phyloP scores from a whole-genome alignment of 306 rosid species.

The Lagenaria siceraria region DNA sequence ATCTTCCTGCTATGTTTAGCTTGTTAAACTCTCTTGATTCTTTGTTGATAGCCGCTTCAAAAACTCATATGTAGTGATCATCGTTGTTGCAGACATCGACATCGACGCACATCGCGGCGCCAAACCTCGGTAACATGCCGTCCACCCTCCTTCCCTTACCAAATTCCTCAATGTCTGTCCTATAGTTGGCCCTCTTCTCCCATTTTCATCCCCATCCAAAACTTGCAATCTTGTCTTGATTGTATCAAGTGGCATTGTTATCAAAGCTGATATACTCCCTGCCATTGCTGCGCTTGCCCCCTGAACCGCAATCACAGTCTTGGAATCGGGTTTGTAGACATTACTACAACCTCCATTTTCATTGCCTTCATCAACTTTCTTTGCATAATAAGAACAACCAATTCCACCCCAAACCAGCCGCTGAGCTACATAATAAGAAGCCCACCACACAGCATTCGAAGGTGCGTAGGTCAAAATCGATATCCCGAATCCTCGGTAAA shows the following conservation, averaged over 20 bases:
- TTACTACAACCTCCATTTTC: conserved; percentile 12
- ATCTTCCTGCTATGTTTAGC: neutral
- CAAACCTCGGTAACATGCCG: conserved; percentile 78
- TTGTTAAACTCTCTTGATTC: conserved; percentile 32
- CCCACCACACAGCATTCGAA: conserved; percentile 93
- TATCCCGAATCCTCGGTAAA: conserved; percentile 77
- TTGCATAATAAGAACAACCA: conserved; percentile 30
- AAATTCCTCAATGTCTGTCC: conserved; percentile 63
- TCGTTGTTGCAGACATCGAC: conserved; percentile 88
- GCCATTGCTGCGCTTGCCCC: conserved; percentile 93
- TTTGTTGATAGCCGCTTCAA: conserved; percentile 74
- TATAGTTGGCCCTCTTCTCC: conserved; percentile 56
- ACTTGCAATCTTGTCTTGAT: conserved; percentile 82
- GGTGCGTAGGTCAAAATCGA: conserved; percentile 84
- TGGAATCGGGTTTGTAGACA: conserved; percentile 41
- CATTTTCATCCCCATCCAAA: conserved; percentile 70
- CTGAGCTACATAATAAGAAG: conserved; percentile 67
- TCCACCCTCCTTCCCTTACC: conserved; percentile 84
- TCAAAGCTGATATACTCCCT: conserved; percentile 69
- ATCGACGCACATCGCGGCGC: conserved; percentile 86
- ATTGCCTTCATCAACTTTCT: conserved; percentile 27
- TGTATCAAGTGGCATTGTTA: conserved; percentile 84
- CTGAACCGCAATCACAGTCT: conserved; percentile 69
- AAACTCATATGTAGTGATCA: conserved; percentile 91
- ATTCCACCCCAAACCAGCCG: conserved; percentile 70